Evolutionary conservation across 768 basidiomycete genomes (phyloP), one percentile per base, ranked within the genome.

Genomic region (Lepiota brunneoincarnata): DNA sequence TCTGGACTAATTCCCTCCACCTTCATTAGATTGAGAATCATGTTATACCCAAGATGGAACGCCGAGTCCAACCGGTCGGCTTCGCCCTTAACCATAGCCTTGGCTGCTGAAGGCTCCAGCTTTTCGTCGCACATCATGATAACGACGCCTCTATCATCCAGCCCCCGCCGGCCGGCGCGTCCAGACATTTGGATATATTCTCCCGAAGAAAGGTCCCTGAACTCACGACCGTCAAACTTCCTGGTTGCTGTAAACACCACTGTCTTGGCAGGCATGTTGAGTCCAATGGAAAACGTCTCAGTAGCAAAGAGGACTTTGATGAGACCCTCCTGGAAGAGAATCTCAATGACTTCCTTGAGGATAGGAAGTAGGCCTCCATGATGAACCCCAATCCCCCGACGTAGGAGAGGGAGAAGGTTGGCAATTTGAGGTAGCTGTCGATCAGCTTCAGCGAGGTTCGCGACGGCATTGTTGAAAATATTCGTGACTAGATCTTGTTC

Each of bases 161-260:
- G 73, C 39, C 97, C 97, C 72, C 97, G 85, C 63, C 97, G 87
- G 58, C 97, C 97, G 2, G 97, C 97, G 53, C 97, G 91, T 52
- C 97, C 97, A 0, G 94, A 95, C 97, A 99, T 99, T 65, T 99
- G 97, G 63, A 98, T 97, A 69, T 99, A 99, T 78, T 99, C 97
- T 54, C 97, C 90, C 0, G 87, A 90, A 0, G 93, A 93, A 34
- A 99, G 76, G 65, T 92, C 92, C 23, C 97, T 81, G 75, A 97
- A 97, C 62, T 95, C 93, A 40, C 83, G 84, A 0, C 97, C 97
- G 67, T 99, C 97, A 63, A 94, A 98, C 72, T 99, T 99, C 60
- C 93, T 86, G 2, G 93, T 88, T 0, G 87, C 82, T 0, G 93
- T 97, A 75, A 99, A 99, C 20, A 99, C 96, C 44, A 99, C 97